phyloP scores from a whole-genome alignment of 768 basidiomycete species.

The Austroboletus festivus region DNA sequence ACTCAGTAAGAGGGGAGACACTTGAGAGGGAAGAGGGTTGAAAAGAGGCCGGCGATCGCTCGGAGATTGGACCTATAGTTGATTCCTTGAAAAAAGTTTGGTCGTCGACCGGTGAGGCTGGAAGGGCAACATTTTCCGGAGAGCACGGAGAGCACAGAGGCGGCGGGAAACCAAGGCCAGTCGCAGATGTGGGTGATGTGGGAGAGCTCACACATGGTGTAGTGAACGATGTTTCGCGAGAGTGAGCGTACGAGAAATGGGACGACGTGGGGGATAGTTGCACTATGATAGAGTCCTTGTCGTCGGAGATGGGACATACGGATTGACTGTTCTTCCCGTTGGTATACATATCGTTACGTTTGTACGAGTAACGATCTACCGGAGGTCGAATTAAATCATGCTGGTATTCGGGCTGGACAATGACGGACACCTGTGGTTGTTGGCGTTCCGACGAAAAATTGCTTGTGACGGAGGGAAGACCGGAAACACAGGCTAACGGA shows the following conservation, averaged over 20 bases:
- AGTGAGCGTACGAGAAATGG: slow-evolving; percentile 25
- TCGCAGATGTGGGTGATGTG: slow-evolving; percentile 17
- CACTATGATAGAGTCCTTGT: slow-evolving; percentile 20
- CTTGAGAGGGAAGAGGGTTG: slow-evolving; percentile 2
- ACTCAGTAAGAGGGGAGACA: neutral
- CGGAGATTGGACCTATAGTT: neutral
- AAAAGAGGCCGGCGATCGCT: slow-evolving; percentile 9
- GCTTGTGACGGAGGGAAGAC: slow-evolving; percentile 32
- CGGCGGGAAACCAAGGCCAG: slow-evolving; percentile 14
- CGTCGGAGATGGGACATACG: slow-evolving; percentile 15
- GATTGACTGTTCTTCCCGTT: slow-evolving; percentile 18
- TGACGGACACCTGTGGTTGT: slow-evolving; percentile 28
- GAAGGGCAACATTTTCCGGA: slow-evolving; percentile 27
- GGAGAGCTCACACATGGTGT: slow-evolving; percentile 21
- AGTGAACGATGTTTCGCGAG: slow-evolving; percentile 27
- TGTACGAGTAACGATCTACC: slow-evolving; percentile 13
- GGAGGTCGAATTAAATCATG: slow-evolving; percentile 19
- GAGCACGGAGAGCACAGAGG: slow-evolving; percentile 7
- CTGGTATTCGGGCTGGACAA: slow-evolving; percentile 28
- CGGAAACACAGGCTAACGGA: slow-evolving; percentile 29
- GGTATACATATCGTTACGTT: slow-evolving; percentile 13
- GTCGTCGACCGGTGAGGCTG: slow-evolving; percentile 22
- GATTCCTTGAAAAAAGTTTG: neutral
- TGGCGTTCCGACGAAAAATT: slow-evolving; percentile 34
- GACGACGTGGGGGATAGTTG: slow-evolving; percentile 29